Base-by-base conservation (phyloP, 257 asterid genomes). In the Rubia yunnanensis region DNA sequence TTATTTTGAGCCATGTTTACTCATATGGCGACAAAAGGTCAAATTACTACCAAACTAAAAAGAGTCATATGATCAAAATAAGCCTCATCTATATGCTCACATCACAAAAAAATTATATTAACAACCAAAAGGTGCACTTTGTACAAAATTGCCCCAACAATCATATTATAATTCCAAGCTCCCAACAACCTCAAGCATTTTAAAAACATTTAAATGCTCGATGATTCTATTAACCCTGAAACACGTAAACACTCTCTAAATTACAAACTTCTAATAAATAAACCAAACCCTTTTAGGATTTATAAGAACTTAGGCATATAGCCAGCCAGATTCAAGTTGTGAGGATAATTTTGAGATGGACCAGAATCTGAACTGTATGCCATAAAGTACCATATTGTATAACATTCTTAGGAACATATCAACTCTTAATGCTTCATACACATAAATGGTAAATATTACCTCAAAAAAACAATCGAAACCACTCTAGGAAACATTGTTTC, bases 81-180 rank as follows among this genome's bases (percentile, higher is more conserved):
- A 7, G 8, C 59, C 34, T n/a, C 32, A 2, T 35, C 20, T 36
- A 67, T 23, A 5, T 15, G 52, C 52, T 3, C 4, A 50, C 59
- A 68, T 39, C 23, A 15, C 44, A 30, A 24, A 28, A 24, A 35
- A 30, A 57, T n/a, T 8, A 22, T 18, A 22, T 32, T 59, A 59
- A n/a, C n/a, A n/a, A n/a, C n/a, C n/a, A n/a, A n/a, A n/a, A n/a
- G n/a, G n/a, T n/a, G n/a, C n/a, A n/a, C n/a, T n/a, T n/a, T 5
- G 63, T 30, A 67, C 44, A 56, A 30, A 58, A 35, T 38, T 22
- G 39, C 30, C n/a, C 60, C n/a, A n/a, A n/a, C n/a, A n/a, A n/a
- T n/a, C n/a, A n/a, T n/a, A n/a, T n/a, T n/a, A n/a, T n/a, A n/a
- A n/a, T n/a, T n/a, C n/a, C n/a, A n/a, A n/a, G n/a, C n/a, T n/a